phyloP scores from a whole-genome alignment of 768 basidiomycete species.

The Mycena venus region DNA sequence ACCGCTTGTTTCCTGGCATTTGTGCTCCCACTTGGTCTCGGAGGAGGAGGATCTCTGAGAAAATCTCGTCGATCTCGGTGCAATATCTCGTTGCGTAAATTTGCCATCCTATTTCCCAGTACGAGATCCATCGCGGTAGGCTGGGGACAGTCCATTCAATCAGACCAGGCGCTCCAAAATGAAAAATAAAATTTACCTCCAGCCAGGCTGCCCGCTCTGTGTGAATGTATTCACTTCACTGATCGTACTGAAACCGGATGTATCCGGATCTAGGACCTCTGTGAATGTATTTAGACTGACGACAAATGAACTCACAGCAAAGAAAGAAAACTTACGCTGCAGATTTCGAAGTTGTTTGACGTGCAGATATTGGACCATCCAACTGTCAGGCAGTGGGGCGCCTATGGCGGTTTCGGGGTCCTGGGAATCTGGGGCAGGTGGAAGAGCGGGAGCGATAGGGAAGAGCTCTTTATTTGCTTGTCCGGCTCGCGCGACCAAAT shows the following conservation, averaged over 20 bases:
- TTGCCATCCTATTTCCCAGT: conserved; percentile 33
- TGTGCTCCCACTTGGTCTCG: conserved; percentile 2
- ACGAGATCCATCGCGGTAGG: conserved; percentile 30
- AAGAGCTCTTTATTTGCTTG: background rate
- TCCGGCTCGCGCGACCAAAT: conserved; percentile 17
- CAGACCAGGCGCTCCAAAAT: background rate
- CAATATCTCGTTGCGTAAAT: conserved; percentile 28
- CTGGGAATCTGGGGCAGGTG: background rate
- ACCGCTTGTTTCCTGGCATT: conserved; percentile 30
- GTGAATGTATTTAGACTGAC: background rate
- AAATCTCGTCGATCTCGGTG: conserved; percentile 28
- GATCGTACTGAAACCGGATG: conserved; percentile 24
- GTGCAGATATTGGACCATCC: conserved; percentile 19
- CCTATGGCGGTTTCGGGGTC: conserved; percentile 15
- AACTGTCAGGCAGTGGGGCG: conserved; percentile 16
- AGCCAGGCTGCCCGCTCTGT: background rate
- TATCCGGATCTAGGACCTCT: conserved; percentile 25
- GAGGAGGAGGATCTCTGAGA: conserved; percentile 14
- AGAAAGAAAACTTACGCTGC: conserved; percentile 5
- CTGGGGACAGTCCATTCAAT: background rate
- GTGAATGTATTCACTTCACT: conserved; percentile 24
- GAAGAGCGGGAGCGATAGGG: background rate
- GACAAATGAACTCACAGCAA: background rate
- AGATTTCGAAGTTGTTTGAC: conserved; percentile 21
- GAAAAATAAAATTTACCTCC: conserved; percentile 9